Conservation (phyloP, 495 filamentous ascomycete genomes). For the Clavariopsis aquatica region DNA sequence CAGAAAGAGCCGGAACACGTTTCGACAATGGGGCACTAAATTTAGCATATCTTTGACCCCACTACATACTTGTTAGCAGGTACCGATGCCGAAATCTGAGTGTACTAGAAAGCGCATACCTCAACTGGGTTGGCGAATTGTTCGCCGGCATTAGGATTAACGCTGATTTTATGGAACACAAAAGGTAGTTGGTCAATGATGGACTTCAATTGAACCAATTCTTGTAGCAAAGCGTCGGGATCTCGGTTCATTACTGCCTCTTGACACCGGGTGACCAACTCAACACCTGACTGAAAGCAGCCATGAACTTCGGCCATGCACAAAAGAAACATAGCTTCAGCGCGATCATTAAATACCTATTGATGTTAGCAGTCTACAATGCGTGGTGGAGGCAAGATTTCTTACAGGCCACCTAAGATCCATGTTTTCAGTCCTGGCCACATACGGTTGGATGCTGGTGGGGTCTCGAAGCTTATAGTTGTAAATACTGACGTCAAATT, state of each 20-base stretch:
- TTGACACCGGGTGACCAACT: conserved; percentile 49
- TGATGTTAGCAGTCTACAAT: not conserved
- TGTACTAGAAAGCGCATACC: conserved; percentile 6
- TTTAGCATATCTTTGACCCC: conserved; percentile 49
- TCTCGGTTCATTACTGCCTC: conserved; percentile 56
- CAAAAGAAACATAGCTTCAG: conserved; percentile 51
- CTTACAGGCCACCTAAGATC: conserved; percentile 52
- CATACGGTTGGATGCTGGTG: conserved; percentile 51
- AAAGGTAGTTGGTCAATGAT: conserved; percentile 55
- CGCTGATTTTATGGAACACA: conserved; percentile 55
- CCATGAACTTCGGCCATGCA: conserved; percentile 43
- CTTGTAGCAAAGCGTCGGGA: conserved; percentile 51
- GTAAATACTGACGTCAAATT: conserved; percentile 55
- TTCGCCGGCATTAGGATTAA: conserved; percentile 53
- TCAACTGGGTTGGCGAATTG: conserved; percentile 45
- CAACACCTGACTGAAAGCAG: conserved; percentile 41
- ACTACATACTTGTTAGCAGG: conserved; percentile 4
- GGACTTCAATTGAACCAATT: conserved; percentile 53
- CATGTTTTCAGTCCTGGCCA: conserved; percentile 54
- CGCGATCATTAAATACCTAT: conserved; percentile 52
- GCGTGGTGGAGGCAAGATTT: not conserved
- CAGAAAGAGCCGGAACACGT: conserved; percentile 55
- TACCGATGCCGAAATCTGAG: not conserved
- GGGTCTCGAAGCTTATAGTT: conserved; percentile 55
- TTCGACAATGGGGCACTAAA: conserved; percentile 53